Evolutionary conservation across 1,284 basidiomycete genomes (phyloP).

Genomic region (Ceratobasidium sp.): DNA sequence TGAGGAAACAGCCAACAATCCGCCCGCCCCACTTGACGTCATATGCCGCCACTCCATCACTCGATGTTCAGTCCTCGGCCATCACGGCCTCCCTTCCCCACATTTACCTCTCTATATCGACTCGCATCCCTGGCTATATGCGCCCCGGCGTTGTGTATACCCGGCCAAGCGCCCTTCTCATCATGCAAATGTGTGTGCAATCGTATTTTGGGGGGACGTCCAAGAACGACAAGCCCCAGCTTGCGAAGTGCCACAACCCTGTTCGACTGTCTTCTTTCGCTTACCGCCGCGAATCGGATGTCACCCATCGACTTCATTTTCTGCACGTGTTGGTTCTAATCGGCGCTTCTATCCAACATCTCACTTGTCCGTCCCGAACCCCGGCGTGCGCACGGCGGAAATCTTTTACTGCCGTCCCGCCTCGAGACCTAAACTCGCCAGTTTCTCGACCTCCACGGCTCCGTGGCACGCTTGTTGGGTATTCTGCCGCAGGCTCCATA

Average conservation of each 20-base stretch:
- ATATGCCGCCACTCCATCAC: background rate
- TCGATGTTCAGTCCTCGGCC: constrained; percentile 9
- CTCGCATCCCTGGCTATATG: constrained; percentile 7
- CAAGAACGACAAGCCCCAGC: background rate
- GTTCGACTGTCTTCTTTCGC: constrained; percentile 13
- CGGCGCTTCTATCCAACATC: constrained; percentile 6
- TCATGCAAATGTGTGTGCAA: constrained; percentile 3
- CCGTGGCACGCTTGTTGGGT: too few relatives aligned
- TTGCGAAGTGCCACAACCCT: constrained; percentile 34
- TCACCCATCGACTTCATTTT: background rate
- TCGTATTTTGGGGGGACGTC: background rate
- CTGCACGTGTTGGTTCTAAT: constrained; percentile 12
- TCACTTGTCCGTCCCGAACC: constrained; percentile 18
- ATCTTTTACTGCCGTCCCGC: too few relatives aligned
- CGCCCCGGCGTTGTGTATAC: constrained; percentile 1
- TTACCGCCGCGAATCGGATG: constrained; percentile 39
- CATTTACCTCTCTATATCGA: background rate
- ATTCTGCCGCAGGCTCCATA: background rate
- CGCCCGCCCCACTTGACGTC: constrained; percentile 20
- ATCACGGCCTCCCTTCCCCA: background rate
- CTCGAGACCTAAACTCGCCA: too few relatives aligned
- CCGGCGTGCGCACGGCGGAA: background rate
- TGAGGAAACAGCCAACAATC: background rate
- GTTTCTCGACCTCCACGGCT: too few relatives aligned
- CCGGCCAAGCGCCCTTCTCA: constrained; percentile 16